Evolutionary conservation across 1,139 yeast genomes (phyloP).

Genomic region (Saccharomyces hybrid): DNA sequence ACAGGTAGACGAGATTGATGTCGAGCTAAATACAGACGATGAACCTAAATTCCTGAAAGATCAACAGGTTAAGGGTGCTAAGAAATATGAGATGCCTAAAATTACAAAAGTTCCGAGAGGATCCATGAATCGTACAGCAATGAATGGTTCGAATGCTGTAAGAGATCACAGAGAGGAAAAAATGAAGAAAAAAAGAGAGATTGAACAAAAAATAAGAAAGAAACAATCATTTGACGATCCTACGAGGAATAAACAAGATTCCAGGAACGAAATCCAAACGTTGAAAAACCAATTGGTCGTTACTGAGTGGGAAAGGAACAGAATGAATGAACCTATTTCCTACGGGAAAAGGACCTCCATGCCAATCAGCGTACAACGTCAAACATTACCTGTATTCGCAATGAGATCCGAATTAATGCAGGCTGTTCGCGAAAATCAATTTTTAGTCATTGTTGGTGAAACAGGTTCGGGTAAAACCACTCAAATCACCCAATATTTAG

Average conservation of each 20-base stretch:
- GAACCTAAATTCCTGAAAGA: conserved; percentile 71
- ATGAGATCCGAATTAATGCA: conserved; percentile 57
- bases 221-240: conserved; percentile 40
- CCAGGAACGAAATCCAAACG: conserved; percentile 14
- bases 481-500: conserved; percentile 81
- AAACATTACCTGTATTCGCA: conserved; percentile 68
- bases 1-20: conserved; percentile 55
- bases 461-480: conserved; percentile 98
- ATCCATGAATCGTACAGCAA: conserved; percentile 66
- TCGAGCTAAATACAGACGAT: conserved; percentile 55
- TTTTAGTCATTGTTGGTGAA: conserved; percentile 86
- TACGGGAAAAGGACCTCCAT: conserved; percentile 49
- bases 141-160: conserved; percentile 65
- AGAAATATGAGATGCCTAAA: conserved; percentile 45
- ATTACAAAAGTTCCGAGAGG: conserved; percentile 72
- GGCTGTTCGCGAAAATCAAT: conserved; percentile 58
- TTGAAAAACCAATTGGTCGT: conserved; percentile 30
- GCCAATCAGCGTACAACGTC: conserved; percentile 56
- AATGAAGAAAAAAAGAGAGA: conserved; percentile 42
- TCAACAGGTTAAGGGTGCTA: conserved; percentile 33
- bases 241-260: conserved; percentile 15
- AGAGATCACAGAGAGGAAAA: conserved; percentile 58
- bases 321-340: conserved; percentile 34
- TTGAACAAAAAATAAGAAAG: conserved; percentile 30
- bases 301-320: conserved; percentile 46